phyloP scores from a whole-genome alignment of 352 stramenopile species.

The Phytophthora syringae region DNA sequence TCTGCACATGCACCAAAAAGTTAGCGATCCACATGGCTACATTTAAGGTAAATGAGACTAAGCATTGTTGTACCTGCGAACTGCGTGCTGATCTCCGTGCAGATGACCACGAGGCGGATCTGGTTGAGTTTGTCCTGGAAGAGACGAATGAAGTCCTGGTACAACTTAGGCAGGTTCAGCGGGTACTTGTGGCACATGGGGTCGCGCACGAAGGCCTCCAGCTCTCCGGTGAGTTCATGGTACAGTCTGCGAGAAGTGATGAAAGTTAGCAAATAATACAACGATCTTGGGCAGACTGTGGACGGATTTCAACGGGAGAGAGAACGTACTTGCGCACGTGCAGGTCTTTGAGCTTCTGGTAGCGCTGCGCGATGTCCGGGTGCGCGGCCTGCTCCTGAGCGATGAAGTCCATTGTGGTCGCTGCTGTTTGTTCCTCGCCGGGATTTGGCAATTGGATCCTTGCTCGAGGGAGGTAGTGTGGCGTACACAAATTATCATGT shows the following conservation, averaged over 20 bases:
- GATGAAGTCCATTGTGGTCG: slow-evolving; percentile 80
- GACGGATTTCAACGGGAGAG: neutral
- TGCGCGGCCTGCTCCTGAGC: slow-evolving; percentile 89
- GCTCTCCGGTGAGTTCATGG: slow-evolving; percentile 96
- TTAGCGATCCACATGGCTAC: slow-evolving; percentile 22
- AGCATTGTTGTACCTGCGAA: slow-evolving; percentile 45
- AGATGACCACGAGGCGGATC: slow-evolving; percentile 93
- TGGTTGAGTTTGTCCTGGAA: slow-evolving; percentile 98
- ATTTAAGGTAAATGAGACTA: slow-evolving; percentile 3
- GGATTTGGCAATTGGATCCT: slow-evolving; percentile 24
- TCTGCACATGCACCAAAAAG: slow-evolving; percentile 31
- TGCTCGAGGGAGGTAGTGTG: slow-evolving; percentile 19
- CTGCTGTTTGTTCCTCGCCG: slow-evolving; percentile 10
- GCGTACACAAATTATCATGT: neutral
- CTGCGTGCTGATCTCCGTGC: slow-evolving; percentile 87
- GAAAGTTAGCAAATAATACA: neutral
- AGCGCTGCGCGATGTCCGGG: slow-evolving; percentile 92
- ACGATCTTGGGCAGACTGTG: slow-evolving; percentile 5
- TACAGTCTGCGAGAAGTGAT: slow-evolving; percentile 87
- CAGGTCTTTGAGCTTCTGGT: slow-evolving; percentile 92
- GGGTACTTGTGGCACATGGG: slow-evolving; percentile 65
- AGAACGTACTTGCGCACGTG: slow-evolving; percentile 87
- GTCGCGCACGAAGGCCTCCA: slow-evolving; percentile 93
- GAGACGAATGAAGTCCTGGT: slow-evolving; percentile 93
- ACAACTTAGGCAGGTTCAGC: slow-evolving; percentile 79